Conservation (phyloP, 1,284 basidiomycete genomes). For the Tilletia setariae region DNA sequence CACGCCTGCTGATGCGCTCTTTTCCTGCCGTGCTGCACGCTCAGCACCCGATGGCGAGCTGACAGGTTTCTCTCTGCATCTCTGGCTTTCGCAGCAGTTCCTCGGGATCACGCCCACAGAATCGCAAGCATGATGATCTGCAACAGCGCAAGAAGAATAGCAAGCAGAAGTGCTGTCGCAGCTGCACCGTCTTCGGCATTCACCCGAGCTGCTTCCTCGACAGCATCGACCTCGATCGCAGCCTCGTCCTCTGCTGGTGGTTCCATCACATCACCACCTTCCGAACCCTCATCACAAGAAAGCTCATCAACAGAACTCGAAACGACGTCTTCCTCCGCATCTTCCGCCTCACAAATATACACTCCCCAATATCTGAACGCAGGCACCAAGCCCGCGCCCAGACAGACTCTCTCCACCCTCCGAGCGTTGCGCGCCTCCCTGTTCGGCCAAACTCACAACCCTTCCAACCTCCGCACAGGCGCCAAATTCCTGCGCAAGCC, state of each 20-base stretch:
- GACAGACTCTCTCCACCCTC: conserved; percentile 32
- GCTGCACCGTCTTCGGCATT: too few relatives aligned
- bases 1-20: not conserved
- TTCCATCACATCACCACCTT: not conserved
- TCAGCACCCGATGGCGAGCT: not conserved
- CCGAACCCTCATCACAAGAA: not conserved
- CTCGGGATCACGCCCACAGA: too few relatives aligned
- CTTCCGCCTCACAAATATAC: not conserved
- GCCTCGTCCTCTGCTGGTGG: not conserved
- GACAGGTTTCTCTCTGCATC: not conserved
- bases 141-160: too few relatives aligned
- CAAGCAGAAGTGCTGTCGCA: too few relatives aligned
- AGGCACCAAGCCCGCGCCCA: conserved; percentile 19
- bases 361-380: not conserved
- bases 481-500: conserved; percentile 42
- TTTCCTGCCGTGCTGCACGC: not conserved
- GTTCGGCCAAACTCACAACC: conserved; percentile 42
- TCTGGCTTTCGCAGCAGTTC: too few relatives aligned
- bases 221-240: not conserved
- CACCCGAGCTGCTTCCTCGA: too few relatives aligned
- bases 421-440: conserved; percentile 38
- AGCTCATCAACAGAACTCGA: too few relatives aligned
- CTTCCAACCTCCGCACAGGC: conserved; percentile 39
- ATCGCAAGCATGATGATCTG: too few relatives aligned
- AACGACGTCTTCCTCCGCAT: not conserved